These are phyloP conservation scores for Salvia sclarea DNA, from an alignment of 305 asterid genomes.

Conservation along the genomic window DNA sequence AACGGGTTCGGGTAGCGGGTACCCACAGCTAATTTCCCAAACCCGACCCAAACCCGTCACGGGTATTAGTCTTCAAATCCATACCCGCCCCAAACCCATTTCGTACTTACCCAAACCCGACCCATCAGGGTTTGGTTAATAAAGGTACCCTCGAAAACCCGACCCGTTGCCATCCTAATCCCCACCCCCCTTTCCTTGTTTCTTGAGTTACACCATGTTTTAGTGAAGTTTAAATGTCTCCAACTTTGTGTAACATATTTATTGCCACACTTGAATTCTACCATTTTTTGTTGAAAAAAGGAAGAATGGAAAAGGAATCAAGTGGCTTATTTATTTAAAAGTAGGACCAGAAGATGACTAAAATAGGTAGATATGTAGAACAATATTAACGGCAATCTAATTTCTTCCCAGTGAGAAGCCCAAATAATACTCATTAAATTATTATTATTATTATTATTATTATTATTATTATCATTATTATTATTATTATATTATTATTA, in stretches of 20 bases:
- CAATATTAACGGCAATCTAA: conserved; percentile 19
- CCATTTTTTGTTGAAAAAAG: conserved; percentile 14
- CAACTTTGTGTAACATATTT: conserved; percentile 31
- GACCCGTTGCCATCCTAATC: neutral
- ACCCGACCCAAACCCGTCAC: too few species aligned
- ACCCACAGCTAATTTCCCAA: too few species aligned
- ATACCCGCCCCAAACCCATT: too few species aligned
- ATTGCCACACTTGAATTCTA: conserved; percentile 25
- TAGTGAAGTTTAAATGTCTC: conserved; percentile 19
- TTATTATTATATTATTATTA: neutral
- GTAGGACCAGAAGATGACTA: conserved; percentile 33
- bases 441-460: too few species aligned
- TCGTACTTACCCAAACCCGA: too few species aligned
- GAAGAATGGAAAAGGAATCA: conserved; percentile 32
- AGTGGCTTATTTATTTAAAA: conserved; percentile 34
- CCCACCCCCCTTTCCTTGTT: neutral
- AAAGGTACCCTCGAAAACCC: too few species aligned
- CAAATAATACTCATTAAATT: neutral
- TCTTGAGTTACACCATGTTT: neutral
- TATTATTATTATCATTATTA: too few species aligned
- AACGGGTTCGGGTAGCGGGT: too few species aligned
- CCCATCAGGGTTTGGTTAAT: too few species aligned
- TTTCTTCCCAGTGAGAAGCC: conserved; percentile 4
- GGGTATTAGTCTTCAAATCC: too few species aligned
- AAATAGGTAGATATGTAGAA: conserved; percentile 19